Base-by-base conservation (phyloP, 257 asterid genomes). In the Nicotiana otophora region DNA sequence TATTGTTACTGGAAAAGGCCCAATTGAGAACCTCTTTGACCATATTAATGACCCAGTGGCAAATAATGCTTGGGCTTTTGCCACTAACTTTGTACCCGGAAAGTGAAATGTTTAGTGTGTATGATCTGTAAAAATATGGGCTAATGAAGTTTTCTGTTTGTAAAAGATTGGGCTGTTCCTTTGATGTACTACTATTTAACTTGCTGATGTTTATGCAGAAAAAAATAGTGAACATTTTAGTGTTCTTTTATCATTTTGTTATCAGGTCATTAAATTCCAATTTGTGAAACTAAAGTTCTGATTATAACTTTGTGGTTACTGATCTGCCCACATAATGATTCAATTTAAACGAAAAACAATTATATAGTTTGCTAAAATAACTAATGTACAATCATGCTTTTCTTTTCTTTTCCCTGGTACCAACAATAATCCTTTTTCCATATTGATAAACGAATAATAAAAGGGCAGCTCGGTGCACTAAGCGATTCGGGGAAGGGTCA, bases 61-160 rank as follows among this genome's bases (percentile, higher is more conserved):
- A 34, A 94, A 94, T 90, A 94, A 94, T 80, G 98, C 98, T 0
- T 94, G 98, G 98, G 95, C 98, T 42, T 94, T 39, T 36, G 97
- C 98, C 68, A 94, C 98, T 5, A 94, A 90, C 96, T 94, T 94
- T 87, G 95, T 82, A 0, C 98, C 97, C 1, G 96, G 97, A 84
- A 94, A 94, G 82, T 94, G 88, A 92, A 66, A 10, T 72, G 8
- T 48, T 74, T 23, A 7, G 23, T 26, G 4, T 3, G 12, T 74
- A 10, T 51, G 8, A 75, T 26, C 5, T 75, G 26, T 48, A 26
- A 74, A 39, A 48, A 48, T 74, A 51, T 75, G 80, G 46, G 16
- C 5, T 51, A 26, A 75, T 75, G 63, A 75, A 75, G 28, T 75
- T 74, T 74, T 26, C 28, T 31, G 3, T 31, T 4, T 14, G 26